These are phyloP conservation scores for Huntiella savannae DNA, from an alignment of 2,329 filamentous ascomycete species.

Conservation along the genomic window DNA sequence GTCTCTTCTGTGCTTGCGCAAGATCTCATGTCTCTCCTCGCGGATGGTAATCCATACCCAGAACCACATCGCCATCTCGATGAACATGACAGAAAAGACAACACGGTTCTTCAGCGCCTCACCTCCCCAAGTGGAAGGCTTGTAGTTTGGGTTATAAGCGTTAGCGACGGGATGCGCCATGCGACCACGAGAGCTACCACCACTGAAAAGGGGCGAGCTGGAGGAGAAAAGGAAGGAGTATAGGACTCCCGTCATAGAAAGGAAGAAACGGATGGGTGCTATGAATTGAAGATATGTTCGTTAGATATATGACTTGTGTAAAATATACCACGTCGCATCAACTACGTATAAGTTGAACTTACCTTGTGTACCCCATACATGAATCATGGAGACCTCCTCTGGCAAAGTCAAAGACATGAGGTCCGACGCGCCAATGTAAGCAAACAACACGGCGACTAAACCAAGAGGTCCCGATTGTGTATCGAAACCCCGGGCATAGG, in stretches of 20 bases:
- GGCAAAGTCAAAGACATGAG: conserved; percentile 46
- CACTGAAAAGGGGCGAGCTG: conserved; percentile 28
- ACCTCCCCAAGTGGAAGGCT: conserved; percentile 29
- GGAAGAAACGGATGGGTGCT: conserved; percentile 45
- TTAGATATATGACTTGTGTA: neutral
- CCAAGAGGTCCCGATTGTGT: conserved; percentile 50
- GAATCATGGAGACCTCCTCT: conserved; percentile 43
- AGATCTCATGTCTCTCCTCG: conserved; percentile 37
- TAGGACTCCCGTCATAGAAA: conserved; percentile 40
- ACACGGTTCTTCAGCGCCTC: conserved; percentile 66
- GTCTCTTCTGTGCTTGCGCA: conserved; percentile 17
- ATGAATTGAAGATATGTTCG: neutral
- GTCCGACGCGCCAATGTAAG: conserved; percentile 41
- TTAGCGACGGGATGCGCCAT: conserved; percentile 20
- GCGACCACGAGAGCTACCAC: conserved; percentile 16
- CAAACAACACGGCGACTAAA: conserved; percentile 50
- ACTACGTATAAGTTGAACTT: conserved; percentile 21
- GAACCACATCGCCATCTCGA: conserved; percentile 74
- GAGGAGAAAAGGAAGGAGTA: conserved; percentile 46
- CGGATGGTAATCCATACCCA: conserved; percentile 59
- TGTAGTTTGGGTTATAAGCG: conserved; percentile 19
- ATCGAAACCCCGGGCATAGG: conserved; percentile 47
- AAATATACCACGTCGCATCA: conserved; percentile 1
- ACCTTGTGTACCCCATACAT: conserved; percentile 50
- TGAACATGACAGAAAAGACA: conserved; percentile 66